These are phyloP conservation scores for Naganishia kalamii DNA, from an alignment of 768 basidiomycete species.

Conservation along the genomic window DNA sequence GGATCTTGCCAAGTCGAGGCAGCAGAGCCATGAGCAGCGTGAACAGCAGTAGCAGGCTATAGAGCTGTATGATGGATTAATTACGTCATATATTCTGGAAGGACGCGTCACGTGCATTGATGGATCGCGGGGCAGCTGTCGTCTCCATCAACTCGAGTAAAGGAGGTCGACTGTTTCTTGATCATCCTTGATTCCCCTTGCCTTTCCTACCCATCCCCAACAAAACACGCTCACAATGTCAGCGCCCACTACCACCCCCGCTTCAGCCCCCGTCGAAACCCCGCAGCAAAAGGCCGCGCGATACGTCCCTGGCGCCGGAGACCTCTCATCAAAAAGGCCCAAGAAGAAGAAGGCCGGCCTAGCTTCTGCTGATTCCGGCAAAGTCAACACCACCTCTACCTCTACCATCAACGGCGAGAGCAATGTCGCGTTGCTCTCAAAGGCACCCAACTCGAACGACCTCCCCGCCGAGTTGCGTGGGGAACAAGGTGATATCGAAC, in stretches of 20 bases:
- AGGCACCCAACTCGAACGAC: slow-evolving; percentile 11
- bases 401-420: background rate
- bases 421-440: slow-evolving; percentile 17
- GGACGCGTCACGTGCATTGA: background rate
- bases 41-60: background rate
- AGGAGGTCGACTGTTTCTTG: no score
- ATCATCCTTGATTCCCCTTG: background rate
- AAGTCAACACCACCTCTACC: background rate
- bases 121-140: background rate
- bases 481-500: slow-evolving; percentile 3
- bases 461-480: slow-evolving; percentile 18
- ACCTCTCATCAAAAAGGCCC: slow-evolving; percentile 3
- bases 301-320: slow-evolving; percentile 11
- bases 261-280: background rate
- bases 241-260: background rate
- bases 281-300: background rate
- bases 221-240: background rate
- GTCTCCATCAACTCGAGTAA: background rate
- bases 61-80: background rate
- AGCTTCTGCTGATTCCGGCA: background rate
- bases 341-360: slow-evolving; percentile 11
- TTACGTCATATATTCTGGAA: background rate
- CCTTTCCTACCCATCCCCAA: background rate
- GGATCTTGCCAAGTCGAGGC: slow-evolving; percentile 7
- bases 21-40: slow-evolving; percentile 2